phyloP scores from a whole-genome alignment of 2,329 filamentous ascomycete genomes.

The Fusarium udum region DNA sequence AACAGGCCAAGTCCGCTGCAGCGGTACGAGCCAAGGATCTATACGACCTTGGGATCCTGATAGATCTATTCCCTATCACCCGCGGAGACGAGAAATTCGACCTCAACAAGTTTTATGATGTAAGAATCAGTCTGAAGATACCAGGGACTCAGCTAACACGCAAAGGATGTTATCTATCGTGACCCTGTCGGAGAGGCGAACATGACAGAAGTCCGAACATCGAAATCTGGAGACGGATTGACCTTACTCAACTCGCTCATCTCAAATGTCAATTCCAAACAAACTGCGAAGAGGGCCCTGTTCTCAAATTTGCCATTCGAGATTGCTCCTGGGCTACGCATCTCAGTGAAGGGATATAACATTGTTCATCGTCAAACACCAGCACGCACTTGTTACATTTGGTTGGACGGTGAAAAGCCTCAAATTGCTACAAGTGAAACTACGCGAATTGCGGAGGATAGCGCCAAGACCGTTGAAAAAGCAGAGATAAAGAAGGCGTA shows the following conservation, averaged over 20 bases:
- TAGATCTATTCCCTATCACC: slow-evolving; percentile 93
- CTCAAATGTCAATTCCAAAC: slow-evolving; percentile 90
- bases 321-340: slow-evolving; percentile 82
- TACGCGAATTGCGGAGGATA: slow-evolving; percentile 80
- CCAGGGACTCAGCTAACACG: not conserved
- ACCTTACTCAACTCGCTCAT: slow-evolving; percentile 81
- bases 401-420: slow-evolving; percentile 83
- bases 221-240: slow-evolving; percentile 78
- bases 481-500: slow-evolving; percentile 89
- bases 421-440: slow-evolving; percentile 82
- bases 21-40: slow-evolving; percentile 91
- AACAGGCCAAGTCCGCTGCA: slow-evolving; percentile 77
- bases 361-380: slow-evolving; percentile 85
- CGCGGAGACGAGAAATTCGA: slow-evolving; percentile 77
- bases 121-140: slow-evolving; percentile 51
- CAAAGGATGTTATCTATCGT: slow-evolving; percentile 88
- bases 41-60: slow-evolving; percentile 90
- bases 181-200: slow-evolving; percentile 75
- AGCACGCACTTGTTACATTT: slow-evolving; percentile 86
- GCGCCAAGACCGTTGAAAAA: slow-evolving; percentile 79
- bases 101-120: slow-evolving; percentile 88
- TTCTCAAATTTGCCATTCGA: slow-evolving; percentile 91
- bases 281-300: slow-evolving; percentile 82
- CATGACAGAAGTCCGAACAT: slow-evolving; percentile 63
- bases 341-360: slow-evolving; percentile 94